Conservation (phyloP, 495 filamentous ascomycete species). For the Lichenothelia convexa region DNA sequence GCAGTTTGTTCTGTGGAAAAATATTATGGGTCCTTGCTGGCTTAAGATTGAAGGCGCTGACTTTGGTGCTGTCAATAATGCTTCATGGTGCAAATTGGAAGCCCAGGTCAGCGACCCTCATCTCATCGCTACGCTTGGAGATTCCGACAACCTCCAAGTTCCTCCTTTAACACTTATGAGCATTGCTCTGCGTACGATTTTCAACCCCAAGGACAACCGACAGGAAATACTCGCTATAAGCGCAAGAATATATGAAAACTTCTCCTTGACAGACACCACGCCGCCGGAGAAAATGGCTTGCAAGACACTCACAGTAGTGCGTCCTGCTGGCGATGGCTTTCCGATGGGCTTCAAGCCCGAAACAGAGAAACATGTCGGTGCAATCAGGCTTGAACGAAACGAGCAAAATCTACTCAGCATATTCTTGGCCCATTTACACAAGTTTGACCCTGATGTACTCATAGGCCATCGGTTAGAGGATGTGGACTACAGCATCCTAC, state of each 20-base stretch:
- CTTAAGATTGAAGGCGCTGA: conserved; percentile 70
- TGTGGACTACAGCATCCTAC: conserved; percentile 80
- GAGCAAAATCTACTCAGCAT: conserved; percentile 69
- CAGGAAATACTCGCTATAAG: conserved; percentile 85
- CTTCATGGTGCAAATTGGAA: conserved; percentile 94
- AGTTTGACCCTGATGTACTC: conserved; percentile 80
- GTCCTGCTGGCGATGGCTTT: conserved; percentile 55
- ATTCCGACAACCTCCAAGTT: conserved; percentile 58
- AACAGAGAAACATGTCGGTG: conserved; percentile 48
- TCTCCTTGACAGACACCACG: conserved; percentile 74
- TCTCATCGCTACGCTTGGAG: conserved; percentile 45
- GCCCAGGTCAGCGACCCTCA: conserved; percentile 61
- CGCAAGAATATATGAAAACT: conserved; percentile 78
- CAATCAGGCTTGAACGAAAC: conserved; percentile 59
- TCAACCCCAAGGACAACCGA: conserved; percentile 89
- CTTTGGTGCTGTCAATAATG: conserved; percentile 69
- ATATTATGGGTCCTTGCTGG: conserved; percentile 98
- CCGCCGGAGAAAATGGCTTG: conserved; percentile 73
- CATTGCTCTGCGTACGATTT: conserved; percentile 65
- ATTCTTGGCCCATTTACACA: conserved; percentile 74
- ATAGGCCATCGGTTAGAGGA: conserved; percentile 94
- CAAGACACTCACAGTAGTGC: conserved; percentile 79
- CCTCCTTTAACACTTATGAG: conserved; percentile 91
- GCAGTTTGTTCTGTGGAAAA: conserved; percentile 95
- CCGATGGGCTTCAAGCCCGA: conserved; percentile 72